Conservation (phyloP, 768 basidiomycete species). For the Auriscalpium vulgare region DNA sequence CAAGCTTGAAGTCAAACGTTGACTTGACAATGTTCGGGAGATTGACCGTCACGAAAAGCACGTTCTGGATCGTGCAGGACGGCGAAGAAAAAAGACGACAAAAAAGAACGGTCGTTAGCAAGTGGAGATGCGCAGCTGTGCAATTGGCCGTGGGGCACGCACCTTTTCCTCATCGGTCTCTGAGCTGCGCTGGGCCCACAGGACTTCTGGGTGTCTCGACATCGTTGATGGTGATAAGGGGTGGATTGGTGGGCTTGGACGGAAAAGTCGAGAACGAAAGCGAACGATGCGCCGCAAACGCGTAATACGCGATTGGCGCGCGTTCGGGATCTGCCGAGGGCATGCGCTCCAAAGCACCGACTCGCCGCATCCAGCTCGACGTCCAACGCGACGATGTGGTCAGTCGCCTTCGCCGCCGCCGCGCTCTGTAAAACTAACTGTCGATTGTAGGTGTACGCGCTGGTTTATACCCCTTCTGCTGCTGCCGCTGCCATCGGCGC, state of each 20-base stretch:
- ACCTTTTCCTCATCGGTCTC: conserved; percentile 61
- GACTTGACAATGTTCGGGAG: conserved; percentile 60
- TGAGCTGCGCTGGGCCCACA: conserved; percentile 93
- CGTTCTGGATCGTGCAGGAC: conserved; percentile 48
- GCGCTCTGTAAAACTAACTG: background rate
- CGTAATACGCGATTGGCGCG: background rate
- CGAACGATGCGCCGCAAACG: background rate
- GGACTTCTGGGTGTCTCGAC: conserved; percentile 70
- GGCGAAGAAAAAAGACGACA: conserved; percentile 3
- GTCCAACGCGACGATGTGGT: conserved; percentile 42
- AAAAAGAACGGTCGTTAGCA: background rate
- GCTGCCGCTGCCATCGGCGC: conserved; percentile 70
- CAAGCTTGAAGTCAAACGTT: conserved; percentile 54
- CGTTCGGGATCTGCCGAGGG: background rate
- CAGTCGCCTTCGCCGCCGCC: conserved; percentile 18
- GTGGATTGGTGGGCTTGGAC: background rate
- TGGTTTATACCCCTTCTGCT: conserved; percentile 79
- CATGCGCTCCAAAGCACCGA: background rate
- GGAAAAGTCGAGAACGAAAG: background rate
- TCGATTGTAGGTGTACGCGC: conserved; percentile 62
- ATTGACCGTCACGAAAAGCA: conserved; percentile 81
- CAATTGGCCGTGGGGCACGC: conserved; percentile 4
- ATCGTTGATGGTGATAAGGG: conserved; percentile 1
- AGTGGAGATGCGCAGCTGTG: conserved; percentile 5
- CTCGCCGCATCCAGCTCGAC: background rate